phyloP scores from a whole-genome alignment of 2,329 filamentous ascomycete genomes.

The Teratosphaeriaceae sp. region DNA sequence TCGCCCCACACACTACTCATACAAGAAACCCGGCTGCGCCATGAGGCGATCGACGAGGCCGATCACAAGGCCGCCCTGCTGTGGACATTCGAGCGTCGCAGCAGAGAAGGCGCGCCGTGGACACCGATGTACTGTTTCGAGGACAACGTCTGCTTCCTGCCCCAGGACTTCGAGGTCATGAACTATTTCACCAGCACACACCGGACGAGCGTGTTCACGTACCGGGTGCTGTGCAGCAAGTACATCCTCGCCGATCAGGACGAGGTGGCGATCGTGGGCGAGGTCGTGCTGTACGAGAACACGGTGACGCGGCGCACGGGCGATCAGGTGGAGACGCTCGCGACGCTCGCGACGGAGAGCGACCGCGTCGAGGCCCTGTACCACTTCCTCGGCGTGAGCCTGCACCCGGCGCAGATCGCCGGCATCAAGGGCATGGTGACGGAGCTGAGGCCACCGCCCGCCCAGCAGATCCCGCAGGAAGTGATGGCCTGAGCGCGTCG shows the following conservation, averaged over 20 bases:
- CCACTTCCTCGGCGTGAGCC: constrained; percentile 38
- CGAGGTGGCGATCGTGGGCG: constrained; percentile 29
- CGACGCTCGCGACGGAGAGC: constrained; percentile 34
- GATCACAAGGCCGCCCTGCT: constrained; percentile 28
- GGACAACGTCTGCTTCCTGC: constrained; percentile 53
- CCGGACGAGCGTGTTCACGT: constrained; percentile 47
- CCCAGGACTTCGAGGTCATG: constrained; percentile 54
- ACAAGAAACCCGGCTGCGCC: constrained; percentile 13
- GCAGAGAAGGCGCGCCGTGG: constrained; percentile 43
- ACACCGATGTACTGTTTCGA: constrained; percentile 57
- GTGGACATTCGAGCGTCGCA: constrained; percentile 37
- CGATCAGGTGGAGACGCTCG: constrained; percentile 36
- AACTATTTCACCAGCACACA: constrained; percentile 50
- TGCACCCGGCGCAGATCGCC: constrained; percentile 32
- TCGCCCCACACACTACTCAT: constrained; percentile 1
- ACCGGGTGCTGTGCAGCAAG: constrained; percentile 46
- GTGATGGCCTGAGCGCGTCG: background rate
- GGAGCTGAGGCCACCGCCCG: background rate
- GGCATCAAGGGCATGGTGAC: constrained; percentile 28
- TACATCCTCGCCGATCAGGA: constrained; percentile 42
- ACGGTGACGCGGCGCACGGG: constrained; percentile 40
- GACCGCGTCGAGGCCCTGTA: constrained; percentile 38
- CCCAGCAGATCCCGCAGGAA: background rate
- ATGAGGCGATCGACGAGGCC: constrained; percentile 14
- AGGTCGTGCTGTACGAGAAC: constrained; percentile 35